phyloP scores from a whole-genome alignment of 495 filamentous ascomycete genomes.

The Amorphotheca resinae region DNA sequence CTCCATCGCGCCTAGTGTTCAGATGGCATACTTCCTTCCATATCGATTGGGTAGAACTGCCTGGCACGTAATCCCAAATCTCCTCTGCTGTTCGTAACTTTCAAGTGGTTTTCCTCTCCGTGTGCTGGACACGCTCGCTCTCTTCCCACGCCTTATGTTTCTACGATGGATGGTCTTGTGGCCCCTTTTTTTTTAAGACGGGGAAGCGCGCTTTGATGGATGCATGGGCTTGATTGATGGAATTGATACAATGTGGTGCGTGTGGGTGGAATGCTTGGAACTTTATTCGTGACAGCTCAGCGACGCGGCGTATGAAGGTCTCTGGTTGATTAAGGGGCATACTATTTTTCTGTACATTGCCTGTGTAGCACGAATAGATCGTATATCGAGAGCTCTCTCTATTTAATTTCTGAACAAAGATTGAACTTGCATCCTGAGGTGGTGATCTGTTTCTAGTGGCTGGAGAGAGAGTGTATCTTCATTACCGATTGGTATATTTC shows the following conservation, averaged over 20 bases:
- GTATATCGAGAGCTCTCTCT: constrained; percentile 10
- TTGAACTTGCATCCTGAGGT: no score
- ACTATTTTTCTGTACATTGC: constrained; percentile 17
- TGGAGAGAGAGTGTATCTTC: no score
- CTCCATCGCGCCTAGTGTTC: not conserved
- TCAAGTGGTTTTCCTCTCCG: constrained; percentile 5
- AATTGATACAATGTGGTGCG: constrained; percentile 3
- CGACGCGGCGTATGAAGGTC: not conserved
- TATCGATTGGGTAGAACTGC: constrained; percentile 9
- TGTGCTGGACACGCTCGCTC: constrained; percentile 17
- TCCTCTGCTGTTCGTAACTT: not conserved
- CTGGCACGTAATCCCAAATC: constrained; percentile 13
- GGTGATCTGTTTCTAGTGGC: no score
- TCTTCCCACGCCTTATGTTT: not conserved
- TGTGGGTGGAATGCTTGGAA: constrained; percentile 7
- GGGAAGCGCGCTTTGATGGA: not conserved
- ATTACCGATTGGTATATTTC: no score
- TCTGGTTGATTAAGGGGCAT: constrained; percentile 3
- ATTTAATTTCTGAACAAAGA: no score
- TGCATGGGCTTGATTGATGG: not conserved
- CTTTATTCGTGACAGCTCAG: not conserved
- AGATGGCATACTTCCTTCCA: constrained; percentile 7
- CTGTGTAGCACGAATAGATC: constrained; percentile 20
- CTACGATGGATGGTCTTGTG: not conserved
- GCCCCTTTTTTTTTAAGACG: not conserved